phyloP scores from a whole-genome alignment of 768 basidiomycete species.

The Lentinula edodes region DNA sequence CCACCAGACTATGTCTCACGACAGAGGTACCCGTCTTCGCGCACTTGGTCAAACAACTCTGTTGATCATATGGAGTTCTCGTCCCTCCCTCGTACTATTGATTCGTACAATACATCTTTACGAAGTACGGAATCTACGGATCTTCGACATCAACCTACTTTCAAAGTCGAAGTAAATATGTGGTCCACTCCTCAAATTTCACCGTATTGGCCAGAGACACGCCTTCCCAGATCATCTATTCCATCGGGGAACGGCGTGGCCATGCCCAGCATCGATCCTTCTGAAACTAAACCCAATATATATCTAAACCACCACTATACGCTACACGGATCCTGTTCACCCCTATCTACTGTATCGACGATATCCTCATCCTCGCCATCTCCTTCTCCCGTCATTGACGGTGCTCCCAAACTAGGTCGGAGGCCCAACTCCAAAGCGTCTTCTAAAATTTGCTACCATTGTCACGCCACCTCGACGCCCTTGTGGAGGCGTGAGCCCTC shows the following conservation, averaged over 20 bases:
- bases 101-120: not conserved
- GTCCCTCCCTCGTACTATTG: not conserved
- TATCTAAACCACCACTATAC: not conserved
- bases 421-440: not conserved
- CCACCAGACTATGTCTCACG: not conserved
- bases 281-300: not conserved
- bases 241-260: not conserved
- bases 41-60: not conserved
- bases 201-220: not conserved
- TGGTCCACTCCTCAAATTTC: not conserved
- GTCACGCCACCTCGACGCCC: conserved; percentile 11
- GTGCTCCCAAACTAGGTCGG: not conserved
- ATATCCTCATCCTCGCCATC: conserved; percentile 9
- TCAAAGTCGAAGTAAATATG: not conserved
- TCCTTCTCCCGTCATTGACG: not conserved
- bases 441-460: conserved; percentile 9
- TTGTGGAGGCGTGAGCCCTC: conserved; percentile 12
- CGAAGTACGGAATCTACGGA: not conserved
- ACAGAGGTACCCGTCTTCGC: not conserved
- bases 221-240: not conserved
- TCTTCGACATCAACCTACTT: not conserved
- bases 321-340: not conserved
- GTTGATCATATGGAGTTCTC: not conserved
- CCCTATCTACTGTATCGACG: not conserved
- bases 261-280: not conserved